These are phyloP conservation scores for Rhodotorula sphaerocarpa DNA, from an alignment of 768 basidiomycete genomes.

Conservation along the genomic window DNA sequence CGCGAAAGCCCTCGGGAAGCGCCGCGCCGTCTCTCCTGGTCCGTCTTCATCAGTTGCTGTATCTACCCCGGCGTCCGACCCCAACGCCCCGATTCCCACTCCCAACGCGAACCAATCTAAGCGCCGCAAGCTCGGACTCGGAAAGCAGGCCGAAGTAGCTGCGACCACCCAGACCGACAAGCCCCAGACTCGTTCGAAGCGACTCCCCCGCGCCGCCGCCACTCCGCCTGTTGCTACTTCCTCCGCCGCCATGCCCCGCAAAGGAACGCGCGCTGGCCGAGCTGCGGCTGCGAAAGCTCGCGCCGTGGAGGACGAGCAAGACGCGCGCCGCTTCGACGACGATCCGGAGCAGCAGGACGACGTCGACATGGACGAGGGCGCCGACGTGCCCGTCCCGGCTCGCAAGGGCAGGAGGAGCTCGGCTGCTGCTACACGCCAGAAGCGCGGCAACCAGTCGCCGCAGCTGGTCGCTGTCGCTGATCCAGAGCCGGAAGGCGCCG, in stretches of 20 bases:
- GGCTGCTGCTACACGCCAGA: too few species aligned
- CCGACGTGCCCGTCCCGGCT: too few species aligned
- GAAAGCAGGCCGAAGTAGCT: too few species aligned
- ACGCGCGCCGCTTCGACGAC: constrained; percentile 5
- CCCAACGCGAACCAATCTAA: too few species aligned
- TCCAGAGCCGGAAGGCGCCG: too few species aligned
- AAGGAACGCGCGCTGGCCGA: constrained; percentile 22
- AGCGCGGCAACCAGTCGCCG: too few species aligned
- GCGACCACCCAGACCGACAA: not conserved
- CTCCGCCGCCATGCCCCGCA: constrained; percentile 30
- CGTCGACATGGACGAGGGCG: constrained; percentile 12
- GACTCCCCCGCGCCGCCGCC: constrained; percentile 8
- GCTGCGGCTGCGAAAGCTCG: constrained; percentile 15
- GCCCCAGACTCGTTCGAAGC: constrained; percentile 11
- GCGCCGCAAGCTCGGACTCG: constrained; percentile 14
- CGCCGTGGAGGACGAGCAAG: constrained; percentile 10
- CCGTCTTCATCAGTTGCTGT: not conserved
- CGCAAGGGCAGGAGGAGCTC: too few species aligned
- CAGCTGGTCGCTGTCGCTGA: too few species aligned
- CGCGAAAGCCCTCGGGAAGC: constrained; percentile 35
- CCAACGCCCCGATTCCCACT: not conserved
- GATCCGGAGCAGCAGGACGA: constrained; percentile 12
- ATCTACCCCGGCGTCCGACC: not conserved
- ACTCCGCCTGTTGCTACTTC: not conserved
- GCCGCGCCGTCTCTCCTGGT: constrained; percentile 28